Percentiles rank a stretch among this genome's conserved stretches.
phyloP scores from a whole-genome alignment of 176 grass and related monocot genomes.

The Oropetium thomaeum region DNA sequence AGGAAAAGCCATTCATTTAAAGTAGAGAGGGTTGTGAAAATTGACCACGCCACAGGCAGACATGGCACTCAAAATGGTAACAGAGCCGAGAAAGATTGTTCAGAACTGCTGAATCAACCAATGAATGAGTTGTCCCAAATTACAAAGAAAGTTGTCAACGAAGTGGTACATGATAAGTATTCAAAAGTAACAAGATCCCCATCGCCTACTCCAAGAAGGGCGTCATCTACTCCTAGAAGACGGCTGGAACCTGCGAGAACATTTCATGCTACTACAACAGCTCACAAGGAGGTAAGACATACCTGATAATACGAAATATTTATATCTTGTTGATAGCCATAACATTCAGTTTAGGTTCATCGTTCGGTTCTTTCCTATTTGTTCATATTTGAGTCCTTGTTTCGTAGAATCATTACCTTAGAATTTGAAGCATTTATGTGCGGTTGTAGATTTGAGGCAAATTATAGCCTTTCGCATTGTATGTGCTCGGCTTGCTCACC shows the following conservation, averaged over 20 bases:
- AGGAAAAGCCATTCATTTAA: slow-evolving; percentile 60
- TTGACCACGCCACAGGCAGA: slow-evolving; percentile 29
- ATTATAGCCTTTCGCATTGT: background rate
- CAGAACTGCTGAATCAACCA: slow-evolving; percentile 32
- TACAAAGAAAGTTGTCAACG: slow-evolving; percentile 41
- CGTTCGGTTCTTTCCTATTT: background rate
- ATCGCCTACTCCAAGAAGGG: slow-evolving; percentile 46
- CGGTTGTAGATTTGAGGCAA: background rate
- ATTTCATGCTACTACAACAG: slow-evolving; percentile 65
- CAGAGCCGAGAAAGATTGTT: slow-evolving; percentile 46
- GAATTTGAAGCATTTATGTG: background rate
- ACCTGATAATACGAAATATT: background rate
- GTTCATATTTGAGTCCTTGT: slow-evolving; percentile 1
- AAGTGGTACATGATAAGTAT: slow-evolving; percentile 44
- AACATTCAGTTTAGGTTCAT: background rate
- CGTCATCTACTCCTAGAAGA: slow-evolving; percentile 57
- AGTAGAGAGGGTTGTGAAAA: slow-evolving; percentile 47
- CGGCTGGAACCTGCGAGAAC: slow-evolving; percentile 57
- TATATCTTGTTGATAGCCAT: background rate
- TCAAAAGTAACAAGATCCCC: slow-evolving; percentile 41
- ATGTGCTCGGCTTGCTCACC: background rate
- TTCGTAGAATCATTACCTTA: background rate
- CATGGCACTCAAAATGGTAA: slow-evolving; percentile 34
- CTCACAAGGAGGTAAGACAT: slow-evolving; percentile 50
- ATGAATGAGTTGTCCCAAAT: slow-evolving; percentile 47